Percentiles rank a stretch among this genome's conserved stretches.
Evolutionary conservation across 2,329 filamentous ascomycete species (phyloP).

Genomic region (Aureobasidium pullulans): DNA sequence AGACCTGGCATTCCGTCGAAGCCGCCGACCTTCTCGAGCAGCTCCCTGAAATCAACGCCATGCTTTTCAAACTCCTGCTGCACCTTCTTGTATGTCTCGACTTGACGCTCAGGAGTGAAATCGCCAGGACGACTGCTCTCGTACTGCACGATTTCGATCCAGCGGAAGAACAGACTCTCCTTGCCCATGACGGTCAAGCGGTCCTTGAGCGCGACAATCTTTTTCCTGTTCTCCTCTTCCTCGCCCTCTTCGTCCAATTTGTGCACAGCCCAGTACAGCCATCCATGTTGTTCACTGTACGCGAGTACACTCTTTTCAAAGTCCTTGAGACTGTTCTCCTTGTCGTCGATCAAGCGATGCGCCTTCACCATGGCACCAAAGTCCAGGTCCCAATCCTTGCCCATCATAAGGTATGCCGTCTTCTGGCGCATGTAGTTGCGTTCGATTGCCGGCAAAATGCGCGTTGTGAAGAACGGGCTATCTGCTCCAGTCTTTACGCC

Average conservation of each 20-base stretch:
- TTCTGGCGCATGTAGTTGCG: slow-evolving; percentile 62
- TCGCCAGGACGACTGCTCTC: slow-evolving; percentile 67
- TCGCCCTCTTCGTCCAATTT: slow-evolving; percentile 31
- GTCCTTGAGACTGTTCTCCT: slow-evolving; percentile 53
- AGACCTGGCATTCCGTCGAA: slow-evolving; percentile 50
- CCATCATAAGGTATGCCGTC: slow-evolving; percentile 82
- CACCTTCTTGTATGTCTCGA: slow-evolving; percentile 64
- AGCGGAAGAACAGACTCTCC: slow-evolving; percentile 82
- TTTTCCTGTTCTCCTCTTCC: slow-evolving; percentile 57
- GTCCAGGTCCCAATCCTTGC: slow-evolving; percentile 79
- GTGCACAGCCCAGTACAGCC: slow-evolving; percentile 45
- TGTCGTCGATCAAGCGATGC: slow-evolving; percentile 60
- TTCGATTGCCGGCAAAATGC: slow-evolving; percentile 62
- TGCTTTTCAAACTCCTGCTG: slow-evolving; percentile 66
- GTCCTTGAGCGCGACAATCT: slow-evolving; percentile 75
- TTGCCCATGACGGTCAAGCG: slow-evolving; percentile 69
- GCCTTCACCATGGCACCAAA: slow-evolving; percentile 73
- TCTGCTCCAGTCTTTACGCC: slow-evolving; percentile 47
- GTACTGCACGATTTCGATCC: slow-evolving; percentile 88
- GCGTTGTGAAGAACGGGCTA: slow-evolving; percentile 50
- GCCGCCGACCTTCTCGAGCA: slow-evolving; percentile 66
- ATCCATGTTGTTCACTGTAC: slow-evolving; percentile 58
- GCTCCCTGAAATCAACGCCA: slow-evolving; percentile 72
- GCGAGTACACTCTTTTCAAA: slow-evolving; percentile 67
- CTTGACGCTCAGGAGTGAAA: slow-evolving; percentile 68